Base-by-base conservation (phyloP, 768 basidiomycete species). In the Kwoniella shandongensis region DNA sequence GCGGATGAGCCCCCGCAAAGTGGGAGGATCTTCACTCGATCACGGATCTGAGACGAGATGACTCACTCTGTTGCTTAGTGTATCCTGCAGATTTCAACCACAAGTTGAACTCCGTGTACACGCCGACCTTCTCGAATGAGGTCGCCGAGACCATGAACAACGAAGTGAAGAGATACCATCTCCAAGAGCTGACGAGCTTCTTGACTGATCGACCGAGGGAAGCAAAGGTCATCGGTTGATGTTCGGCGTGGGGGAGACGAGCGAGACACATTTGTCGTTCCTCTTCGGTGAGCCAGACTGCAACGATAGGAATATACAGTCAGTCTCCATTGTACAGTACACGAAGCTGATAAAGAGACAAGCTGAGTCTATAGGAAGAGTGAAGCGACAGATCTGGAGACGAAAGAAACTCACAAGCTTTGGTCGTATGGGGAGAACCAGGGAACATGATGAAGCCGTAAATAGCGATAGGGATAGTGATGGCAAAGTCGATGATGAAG, bases 381-480 rank as follows among this genome's bases (percentile, higher is more conserved):
- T 22, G 20, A 18, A 38, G 36, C 35, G 17, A 15, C 23, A 22
- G 10, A 4, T 18, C 25, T 18, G 25, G 8, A 0, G 27, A 2
- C 20, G 15, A 52, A 25, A 23, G 6, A 5, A 10, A 60, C 53
- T 53, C 32, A 54, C 57, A 59, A 23, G 63, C 57, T 39, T 66
- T 58, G 54, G 85, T 87, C 0, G 83, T 85, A 15, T 80, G 77
- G 0, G 87, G 87, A 7, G 85, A 79, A 68, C 87, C 85, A 15
- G 88, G 88, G 70, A 89, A 88, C 30, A 86, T 79, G 26, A 86
- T 64, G 68, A 86, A 88, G 0, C 86, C 86, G 69, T 86, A 87
- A 7, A 86, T 65, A 1, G 86, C 86, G 59, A 88, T 85, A 0
- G 86, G 86, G 15, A 86, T 73, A 3, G 86, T 64, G 15, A 64